Percentiles rank a stretch among this genome's conserved stretches.
phyloP scores from a whole-genome alignment of 202 grass and related monocot species.

The Schoenoplectus tabernaemontani region DNA sequence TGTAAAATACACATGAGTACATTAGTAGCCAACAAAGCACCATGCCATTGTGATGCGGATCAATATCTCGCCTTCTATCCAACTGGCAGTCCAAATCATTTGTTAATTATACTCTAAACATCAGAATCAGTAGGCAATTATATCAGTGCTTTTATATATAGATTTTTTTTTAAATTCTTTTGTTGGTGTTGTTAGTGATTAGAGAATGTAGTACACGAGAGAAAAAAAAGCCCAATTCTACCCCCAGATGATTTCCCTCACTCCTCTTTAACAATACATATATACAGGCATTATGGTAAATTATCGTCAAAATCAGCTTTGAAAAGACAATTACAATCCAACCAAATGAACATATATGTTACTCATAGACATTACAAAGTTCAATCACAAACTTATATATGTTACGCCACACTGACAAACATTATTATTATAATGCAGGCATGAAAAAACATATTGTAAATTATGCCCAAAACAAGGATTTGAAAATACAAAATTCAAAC shows the following conservation, averaged over 20 bases:
- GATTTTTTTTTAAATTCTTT: constrained; percentile 27
- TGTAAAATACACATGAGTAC: neutral
- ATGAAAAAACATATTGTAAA: neutral
- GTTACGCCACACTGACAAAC: neutral
- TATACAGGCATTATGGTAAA: constrained; percentile 4
- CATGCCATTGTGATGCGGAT: constrained; percentile 29
- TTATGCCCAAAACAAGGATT: constrained; percentile 33
- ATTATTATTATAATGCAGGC: neutral
- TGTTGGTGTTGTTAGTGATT: neutral
- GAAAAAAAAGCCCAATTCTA: neutral
- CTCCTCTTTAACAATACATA: constrained; percentile 34
- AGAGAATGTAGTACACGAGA: neutral
- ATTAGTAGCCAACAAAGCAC: neutral
- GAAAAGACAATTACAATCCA: constrained; percentile 39
- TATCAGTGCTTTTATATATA: no score
- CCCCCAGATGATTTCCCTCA: constrained; percentile 26
- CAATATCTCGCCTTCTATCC: constrained; percentile 39
- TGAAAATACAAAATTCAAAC: constrained; percentile 34
- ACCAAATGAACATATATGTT: constrained; percentile 13
- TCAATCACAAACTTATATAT: neutral
- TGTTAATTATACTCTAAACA: constrained; percentile 48
- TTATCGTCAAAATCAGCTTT: constrained; percentile 41
- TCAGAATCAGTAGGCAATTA: no score
- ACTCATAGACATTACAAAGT: neutral
- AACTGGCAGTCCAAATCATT: constrained; percentile 36